These are phyloP conservation scores for Epichloe sylvatica DNA, from an alignment of 2,329 filamentous ascomycete genomes.

Conservation along the genomic window DNA sequence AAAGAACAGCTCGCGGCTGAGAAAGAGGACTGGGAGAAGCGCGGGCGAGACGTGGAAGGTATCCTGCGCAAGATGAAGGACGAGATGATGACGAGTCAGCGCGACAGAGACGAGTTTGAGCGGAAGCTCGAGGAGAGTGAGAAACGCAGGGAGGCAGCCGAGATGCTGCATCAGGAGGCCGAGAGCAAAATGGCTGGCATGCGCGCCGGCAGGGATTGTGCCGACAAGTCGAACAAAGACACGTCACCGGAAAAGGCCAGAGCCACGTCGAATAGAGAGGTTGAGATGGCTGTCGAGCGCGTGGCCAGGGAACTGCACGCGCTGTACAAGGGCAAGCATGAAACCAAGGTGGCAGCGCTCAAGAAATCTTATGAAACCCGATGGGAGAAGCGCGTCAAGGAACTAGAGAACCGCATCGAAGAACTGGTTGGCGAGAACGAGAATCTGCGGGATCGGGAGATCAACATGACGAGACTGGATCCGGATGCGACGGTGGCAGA, in stretches of 20 bases:
- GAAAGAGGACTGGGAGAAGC: constrained; percentile 69
- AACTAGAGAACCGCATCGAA: constrained; percentile 59
- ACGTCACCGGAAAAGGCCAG: constrained; percentile 26
- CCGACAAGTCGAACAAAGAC: constrained; percentile 12
- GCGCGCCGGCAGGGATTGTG: constrained; percentile 43
- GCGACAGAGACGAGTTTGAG: constrained; percentile 68
- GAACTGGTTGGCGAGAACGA: constrained; percentile 63
- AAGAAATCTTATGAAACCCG: constrained; percentile 74
- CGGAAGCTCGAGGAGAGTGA: constrained; percentile 65
- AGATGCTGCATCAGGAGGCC: constrained; percentile 62
- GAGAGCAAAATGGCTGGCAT: constrained; percentile 63
- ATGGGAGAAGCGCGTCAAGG: constrained; percentile 76
- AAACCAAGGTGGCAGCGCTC: constrained; percentile 83
- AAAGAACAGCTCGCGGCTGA: constrained; percentile 63
- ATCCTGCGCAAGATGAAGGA: constrained; percentile 68
- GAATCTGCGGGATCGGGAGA: constrained; percentile 51
- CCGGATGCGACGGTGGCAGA: constrained; percentile 31
- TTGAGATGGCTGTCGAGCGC: constrained; percentile 76
- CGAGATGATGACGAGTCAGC: constrained; percentile 64
- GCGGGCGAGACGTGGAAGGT: constrained; percentile 72
- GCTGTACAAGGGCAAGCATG: constrained; percentile 93
- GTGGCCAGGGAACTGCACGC: constrained; percentile 88
- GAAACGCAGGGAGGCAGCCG: constrained; percentile 56
- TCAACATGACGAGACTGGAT: constrained; percentile 47
- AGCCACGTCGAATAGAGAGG: constrained; percentile 38